phyloP scores from a whole-genome alignment of 148 eudicot genomes.

The Rhododendron vialii region DNA sequence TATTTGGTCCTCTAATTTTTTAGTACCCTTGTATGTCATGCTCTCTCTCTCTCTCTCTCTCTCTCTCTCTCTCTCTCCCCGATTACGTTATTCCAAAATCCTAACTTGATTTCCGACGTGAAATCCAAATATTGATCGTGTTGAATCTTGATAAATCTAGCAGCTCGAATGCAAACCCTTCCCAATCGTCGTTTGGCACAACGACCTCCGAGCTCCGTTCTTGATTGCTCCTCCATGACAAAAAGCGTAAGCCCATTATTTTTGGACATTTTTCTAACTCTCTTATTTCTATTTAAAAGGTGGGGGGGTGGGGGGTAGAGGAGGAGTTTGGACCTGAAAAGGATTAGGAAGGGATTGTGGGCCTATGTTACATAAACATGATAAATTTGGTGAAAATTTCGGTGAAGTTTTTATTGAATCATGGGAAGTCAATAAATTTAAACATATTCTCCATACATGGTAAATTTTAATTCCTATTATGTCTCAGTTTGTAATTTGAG shows the following conservation, averaged over 20 bases:
- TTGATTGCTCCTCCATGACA: background rate
- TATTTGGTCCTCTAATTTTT: background rate
- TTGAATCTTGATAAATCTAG: background rate
- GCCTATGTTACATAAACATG: background rate
- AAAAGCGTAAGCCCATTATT: background rate
- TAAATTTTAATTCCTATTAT: no score
- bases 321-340: background rate
- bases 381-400: no score
- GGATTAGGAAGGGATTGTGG: background rate
- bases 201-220: background rate
- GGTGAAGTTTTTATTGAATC: no score
- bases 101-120: background rate
- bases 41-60: no score
- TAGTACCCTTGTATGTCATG: no score
- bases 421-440: background rate
- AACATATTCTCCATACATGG: background rate
- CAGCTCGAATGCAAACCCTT: background rate
- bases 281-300: background rate
- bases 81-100: background rate
- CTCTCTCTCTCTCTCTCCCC: background rate
- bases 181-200: background rate
- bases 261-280: background rate
- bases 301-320: no score
- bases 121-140: background rate
- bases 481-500: background rate